phyloP scores from a whole-genome alignment of 805 yeast species.

The Myxozyma geophila region DNA sequence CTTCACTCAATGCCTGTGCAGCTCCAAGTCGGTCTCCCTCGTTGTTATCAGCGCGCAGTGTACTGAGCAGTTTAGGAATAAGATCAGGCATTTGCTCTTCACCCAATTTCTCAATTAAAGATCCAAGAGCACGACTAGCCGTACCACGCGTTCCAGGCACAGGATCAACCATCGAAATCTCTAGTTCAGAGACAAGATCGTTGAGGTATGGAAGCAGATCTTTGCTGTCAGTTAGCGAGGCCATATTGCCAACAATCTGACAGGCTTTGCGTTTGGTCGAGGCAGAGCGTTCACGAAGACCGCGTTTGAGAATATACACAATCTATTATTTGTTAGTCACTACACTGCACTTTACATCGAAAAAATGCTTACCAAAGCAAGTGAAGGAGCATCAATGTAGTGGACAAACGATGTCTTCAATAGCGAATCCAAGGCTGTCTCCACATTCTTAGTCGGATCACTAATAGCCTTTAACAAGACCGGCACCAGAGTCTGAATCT shows the following conservation, averaged over 20 bases:
- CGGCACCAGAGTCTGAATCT: conserved; percentile 90
- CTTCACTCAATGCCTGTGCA: conserved; percentile 96
- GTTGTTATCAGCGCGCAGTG: conserved; percentile 74
- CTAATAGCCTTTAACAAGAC: conserved; percentile 88
- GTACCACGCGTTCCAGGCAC: conserved; percentile 97
- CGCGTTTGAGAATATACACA: conserved; percentile 92
- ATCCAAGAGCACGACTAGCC: conserved; percentile 96
- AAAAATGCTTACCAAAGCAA: conserved; percentile 69
- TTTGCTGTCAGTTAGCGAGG: conserved; percentile 85
- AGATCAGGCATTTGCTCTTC: conserved; percentile 94
- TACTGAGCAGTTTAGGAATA: conserved; percentile 75
- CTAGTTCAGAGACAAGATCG: conserved; percentile 77
- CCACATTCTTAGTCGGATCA: conserved; percentile 91
- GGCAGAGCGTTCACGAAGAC: conserved; percentile 94
- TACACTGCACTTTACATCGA: neutral
- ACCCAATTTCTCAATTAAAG: conserved; percentile 93
- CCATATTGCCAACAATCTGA: conserved; percentile 98
- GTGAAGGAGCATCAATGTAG: conserved; percentile 96
- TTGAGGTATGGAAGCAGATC: conserved; percentile 85
- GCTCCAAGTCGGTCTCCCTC: conserved; percentile 95
- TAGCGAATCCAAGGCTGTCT: conserved; percentile 80
- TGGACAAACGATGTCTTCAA: conserved; percentile 93
- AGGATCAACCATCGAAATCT: conserved; percentile 96
- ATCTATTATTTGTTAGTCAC: conserved; percentile 16
- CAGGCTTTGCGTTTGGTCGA: conserved; percentile 90